Base-by-base conservation (phyloP, 371 early-diverging fungal genomes). In the Apophysomyces variabilis region DNA sequence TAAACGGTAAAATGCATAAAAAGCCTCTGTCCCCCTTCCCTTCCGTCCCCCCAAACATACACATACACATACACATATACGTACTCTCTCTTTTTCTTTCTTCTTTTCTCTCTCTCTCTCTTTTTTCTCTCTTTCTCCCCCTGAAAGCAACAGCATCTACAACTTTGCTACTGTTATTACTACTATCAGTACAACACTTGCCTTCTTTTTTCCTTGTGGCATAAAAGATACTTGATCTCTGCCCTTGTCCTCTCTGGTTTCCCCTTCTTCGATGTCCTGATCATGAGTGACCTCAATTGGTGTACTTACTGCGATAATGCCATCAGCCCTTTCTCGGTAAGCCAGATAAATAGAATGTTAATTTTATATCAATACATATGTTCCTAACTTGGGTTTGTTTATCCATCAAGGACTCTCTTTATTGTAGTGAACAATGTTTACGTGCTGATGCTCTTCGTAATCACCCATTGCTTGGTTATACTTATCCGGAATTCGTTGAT, bases 361-460 rank as follows among this genome's bases (percentile, higher is more conserved):
- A 50, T 18, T 3, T 21, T 9, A 50, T 3, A 7, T 3, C 54
- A 21, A 21, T 50, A 50, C 4, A 5, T 1, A 7, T 50, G 54
- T 37, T 61, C 37, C 14, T 26, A 26, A 26, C 32, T 26, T 26
- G 32, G 32, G 3, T 26, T 26, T 26, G 32, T 26, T 26, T 26
- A 26, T 26, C 58, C 18, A 44, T 64, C 39, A 36, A 75, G 75
- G 67, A 72, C 47, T 75, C 72, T 7, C 60, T 75, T 1, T 75
- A 75, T 59, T 75, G 75, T 57, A 66, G 68, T 50, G 72, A 72
- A 65, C 61, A 67, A 9, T 75, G 75, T 38, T 41, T 75, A 39
- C 62, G 66, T 41, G 57, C 60, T 11, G 75, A 75, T 65, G 69
- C 75, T 11, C 57, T 75, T 32, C 35, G 61, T 7, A 71, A 69